These are phyloP conservation scores for Suillus discolor DNA, from an alignment of 768 basidiomycete species.

Conservation along the genomic window DNA sequence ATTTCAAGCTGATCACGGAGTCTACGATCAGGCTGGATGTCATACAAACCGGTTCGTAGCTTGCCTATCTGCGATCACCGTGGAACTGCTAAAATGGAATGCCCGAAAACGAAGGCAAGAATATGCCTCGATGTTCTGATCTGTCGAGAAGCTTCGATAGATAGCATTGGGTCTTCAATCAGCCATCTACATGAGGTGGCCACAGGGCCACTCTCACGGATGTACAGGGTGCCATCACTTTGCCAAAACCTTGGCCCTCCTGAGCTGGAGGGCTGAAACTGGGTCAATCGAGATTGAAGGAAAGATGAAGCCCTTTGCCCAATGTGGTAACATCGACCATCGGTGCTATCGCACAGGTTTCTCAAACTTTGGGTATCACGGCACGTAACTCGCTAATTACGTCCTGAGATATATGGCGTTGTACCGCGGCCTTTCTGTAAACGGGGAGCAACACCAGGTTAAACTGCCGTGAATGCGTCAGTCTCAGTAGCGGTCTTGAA, in stretches of 20 bases:
- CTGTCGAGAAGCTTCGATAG: slow-evolving; percentile 3
- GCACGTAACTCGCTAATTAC: background rate
- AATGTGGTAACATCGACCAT: background rate
- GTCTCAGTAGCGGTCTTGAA: background rate
- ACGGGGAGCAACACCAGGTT: too few relatives aligned
- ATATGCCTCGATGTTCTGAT: slow-evolving; percentile 1
- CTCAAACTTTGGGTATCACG: background rate
- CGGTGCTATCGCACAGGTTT: slow-evolving; percentile 1
- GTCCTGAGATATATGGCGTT: background rate
- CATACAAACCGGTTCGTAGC: slow-evolving; percentile 4
- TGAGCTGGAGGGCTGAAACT: slow-evolving; percentile 1
- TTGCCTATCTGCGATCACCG: background rate
- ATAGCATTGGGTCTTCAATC: background rate
- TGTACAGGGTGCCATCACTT: slow-evolving; percentile 1
- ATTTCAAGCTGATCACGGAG: background rate
- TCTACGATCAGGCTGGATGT: background rate
- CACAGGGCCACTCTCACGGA: slow-evolving; percentile 5
- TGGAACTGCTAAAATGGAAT: slow-evolving; percentile 3
- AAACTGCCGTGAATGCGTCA: background rate
- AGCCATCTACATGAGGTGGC: background rate
- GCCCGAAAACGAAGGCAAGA: background rate
- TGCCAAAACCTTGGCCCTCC: background rate
- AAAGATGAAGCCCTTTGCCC: background rate
- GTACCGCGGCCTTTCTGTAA: background rate
- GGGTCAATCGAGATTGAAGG: slow-evolving; percentile 1